A percentile compares a stretch with the other conserved stretches of the same genome.
These are phyloP conservation scores for Phytopythium mirpurense DNA, from an alignment of 352 stramenopile genomes.

Conservation along the genomic window DNA sequence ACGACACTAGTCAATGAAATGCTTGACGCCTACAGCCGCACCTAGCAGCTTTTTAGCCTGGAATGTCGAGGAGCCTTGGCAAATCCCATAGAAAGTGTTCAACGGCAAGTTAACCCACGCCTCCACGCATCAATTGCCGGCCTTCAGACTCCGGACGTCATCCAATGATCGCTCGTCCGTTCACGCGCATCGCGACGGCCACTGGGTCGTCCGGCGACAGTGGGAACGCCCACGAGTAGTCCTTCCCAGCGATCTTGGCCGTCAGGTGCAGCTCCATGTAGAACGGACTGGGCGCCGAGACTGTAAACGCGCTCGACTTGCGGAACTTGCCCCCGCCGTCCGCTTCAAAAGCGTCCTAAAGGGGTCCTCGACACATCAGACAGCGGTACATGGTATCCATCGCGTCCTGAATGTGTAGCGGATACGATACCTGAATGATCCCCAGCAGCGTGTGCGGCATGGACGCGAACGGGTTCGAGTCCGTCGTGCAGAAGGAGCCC, in stretches of 20 bases:
- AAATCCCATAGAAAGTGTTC: too few species aligned
- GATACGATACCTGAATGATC: background rate
- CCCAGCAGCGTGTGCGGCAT: constrained; percentile 4
- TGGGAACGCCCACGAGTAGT: background rate
- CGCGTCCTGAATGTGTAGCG: background rate
- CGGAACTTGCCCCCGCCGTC: constrained; percentile 1
- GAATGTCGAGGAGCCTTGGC: too few species aligned
- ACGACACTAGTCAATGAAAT: too few species aligned
- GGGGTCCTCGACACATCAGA: too few species aligned
- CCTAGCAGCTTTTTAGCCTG: too few species aligned
- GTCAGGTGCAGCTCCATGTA: constrained; percentile 4
- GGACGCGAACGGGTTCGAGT: constrained; percentile 2
- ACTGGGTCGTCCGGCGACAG: constrained; percentile 3
- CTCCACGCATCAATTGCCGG: too few species aligned
- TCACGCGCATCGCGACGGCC: background rate
- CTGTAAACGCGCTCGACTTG: background rate
- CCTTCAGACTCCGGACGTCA: too few species aligned
- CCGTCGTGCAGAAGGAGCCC: background rate
- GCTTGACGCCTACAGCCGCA: too few species aligned
- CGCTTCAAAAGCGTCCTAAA: constrained; percentile 5
- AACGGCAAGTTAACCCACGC: too few species aligned
- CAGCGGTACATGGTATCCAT: too few species aligned
- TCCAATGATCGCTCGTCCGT: background rate
- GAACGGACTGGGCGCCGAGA: background rate
- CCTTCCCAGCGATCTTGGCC: background rate